phyloP scores from a whole-genome alignment of 2,329 filamentous ascomycete species.

The Coniochaeta sp. region DNA sequence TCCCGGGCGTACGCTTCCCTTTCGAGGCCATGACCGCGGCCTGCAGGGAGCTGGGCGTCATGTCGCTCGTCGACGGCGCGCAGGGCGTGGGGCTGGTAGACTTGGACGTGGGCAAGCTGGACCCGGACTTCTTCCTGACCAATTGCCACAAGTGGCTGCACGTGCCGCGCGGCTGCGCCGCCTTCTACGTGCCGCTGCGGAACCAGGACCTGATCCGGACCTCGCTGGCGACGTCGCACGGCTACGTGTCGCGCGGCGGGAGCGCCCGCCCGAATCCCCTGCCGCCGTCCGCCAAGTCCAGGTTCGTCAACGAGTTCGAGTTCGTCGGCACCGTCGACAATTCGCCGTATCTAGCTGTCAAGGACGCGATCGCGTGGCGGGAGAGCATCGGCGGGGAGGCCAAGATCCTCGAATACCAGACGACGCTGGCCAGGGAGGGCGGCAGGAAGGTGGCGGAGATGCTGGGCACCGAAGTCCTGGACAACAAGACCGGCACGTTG shows the following conservation, averaged over 20 bases:
- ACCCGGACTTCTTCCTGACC: slow-evolving; percentile 79
- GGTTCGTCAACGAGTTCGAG: slow-evolving; percentile 66
- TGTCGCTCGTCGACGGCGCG: slow-evolving; percentile 76
- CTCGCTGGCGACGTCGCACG: slow-evolving; percentile 73
- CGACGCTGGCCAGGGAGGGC: slow-evolving; percentile 55
- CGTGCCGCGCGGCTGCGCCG: slow-evolving; percentile 69
- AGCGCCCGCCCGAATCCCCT: slow-evolving; percentile 30
- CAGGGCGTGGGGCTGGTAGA: slow-evolving; percentile 76
- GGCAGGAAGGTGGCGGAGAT: slow-evolving; percentile 51
- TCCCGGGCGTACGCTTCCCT: slow-evolving; percentile 73
- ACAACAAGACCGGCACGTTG: slow-evolving; percentile 56
- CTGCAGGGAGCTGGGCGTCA: slow-evolving; percentile 59
- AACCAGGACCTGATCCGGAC: slow-evolving; percentile 71
- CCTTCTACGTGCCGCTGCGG: slow-evolving; percentile 69
- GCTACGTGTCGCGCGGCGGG: slow-evolving; percentile 48
- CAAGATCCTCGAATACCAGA: slow-evolving; percentile 56
- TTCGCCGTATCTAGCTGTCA: slow-evolving; percentile 63
- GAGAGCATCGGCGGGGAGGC: slow-evolving; percentile 68
- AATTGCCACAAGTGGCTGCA: slow-evolving; percentile 93
- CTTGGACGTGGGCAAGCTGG: slow-evolving; percentile 56
- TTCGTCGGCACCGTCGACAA: slow-evolving; percentile 72
- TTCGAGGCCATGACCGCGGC: slow-evolving; percentile 59
- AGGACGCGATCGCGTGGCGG: slow-evolving; percentile 66
- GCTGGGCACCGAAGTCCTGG: slow-evolving; percentile 64
- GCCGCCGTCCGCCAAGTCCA: slow-evolving; percentile 38